A percentile compares a stretch with the other conserved stretches of the same genome.
Evolutionary conservation across 495 filamentous ascomycete genomes (phyloP).

Genomic region (Penicillium roqueforti): DNA sequence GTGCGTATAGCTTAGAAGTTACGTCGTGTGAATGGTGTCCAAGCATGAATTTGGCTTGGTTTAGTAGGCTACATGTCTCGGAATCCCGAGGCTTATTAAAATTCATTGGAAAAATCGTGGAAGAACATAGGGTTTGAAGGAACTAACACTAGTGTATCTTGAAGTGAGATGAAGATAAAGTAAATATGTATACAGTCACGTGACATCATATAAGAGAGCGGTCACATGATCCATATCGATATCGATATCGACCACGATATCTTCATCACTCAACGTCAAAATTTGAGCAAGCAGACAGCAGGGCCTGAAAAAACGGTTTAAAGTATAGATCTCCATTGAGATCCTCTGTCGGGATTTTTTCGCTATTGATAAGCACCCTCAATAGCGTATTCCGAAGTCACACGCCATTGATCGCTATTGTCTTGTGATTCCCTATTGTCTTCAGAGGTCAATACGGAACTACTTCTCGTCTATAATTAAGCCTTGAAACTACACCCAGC

Average conservation of each 20-base stretch:
- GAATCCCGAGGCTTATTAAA: neutral
- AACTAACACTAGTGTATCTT: neutral
- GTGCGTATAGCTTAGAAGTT: neutral
- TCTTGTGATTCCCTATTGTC: too few species aligned
- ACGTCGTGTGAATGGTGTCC: too few species aligned
- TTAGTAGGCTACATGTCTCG: neutral
- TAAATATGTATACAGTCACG: neutral
- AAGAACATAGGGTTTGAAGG: neutral
- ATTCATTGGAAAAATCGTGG: neutral
- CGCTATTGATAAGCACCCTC: neutral
- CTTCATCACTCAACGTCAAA: slow-evolving; percentile 1
- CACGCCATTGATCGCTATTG: neutral
- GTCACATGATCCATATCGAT: slow-evolving; percentile 8
- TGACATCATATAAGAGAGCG: neutral
- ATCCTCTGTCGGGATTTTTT: neutral
- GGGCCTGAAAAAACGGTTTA: neutral
- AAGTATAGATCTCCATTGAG: neutral
- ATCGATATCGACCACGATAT: slow-evolving; percentile 7
- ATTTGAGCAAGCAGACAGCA: too few species aligned
- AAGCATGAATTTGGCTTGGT: too few species aligned
- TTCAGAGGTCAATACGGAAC: neutral
- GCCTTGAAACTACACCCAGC: neutral
- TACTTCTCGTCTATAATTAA: neutral
- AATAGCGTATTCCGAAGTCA: neutral
- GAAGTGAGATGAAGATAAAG: neutral